Evolutionary conservation across 176 grass and related monocot genomes (phyloP).

Genomic region (Oryza meridionalis): DNA sequence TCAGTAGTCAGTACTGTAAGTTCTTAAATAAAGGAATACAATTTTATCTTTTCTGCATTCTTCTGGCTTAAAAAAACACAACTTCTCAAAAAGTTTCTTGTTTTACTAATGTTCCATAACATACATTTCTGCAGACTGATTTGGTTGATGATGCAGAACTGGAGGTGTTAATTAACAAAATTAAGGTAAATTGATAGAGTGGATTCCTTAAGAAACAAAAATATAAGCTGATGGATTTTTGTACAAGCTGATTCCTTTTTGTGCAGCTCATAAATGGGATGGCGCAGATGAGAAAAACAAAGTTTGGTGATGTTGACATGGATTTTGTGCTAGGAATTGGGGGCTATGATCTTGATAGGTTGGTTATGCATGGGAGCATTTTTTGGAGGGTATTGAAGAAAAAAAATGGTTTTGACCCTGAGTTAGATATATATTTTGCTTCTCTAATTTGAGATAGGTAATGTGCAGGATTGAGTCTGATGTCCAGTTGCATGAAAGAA

Average conservation of each 20-base stretch:
- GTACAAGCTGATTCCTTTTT: conserved; percentile 7
- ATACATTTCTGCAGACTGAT: conserved; percentile 51
- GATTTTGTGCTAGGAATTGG: conserved; percentile 78
- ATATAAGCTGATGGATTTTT: not conserved
- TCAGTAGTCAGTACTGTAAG: not conserved
- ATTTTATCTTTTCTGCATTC: not conserved
- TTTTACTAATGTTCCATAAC: conserved; percentile 23
- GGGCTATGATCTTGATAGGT: conserved; percentile 75
- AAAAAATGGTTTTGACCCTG: not conserved
- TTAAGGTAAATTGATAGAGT: conserved; percentile 54
- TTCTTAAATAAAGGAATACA: not conserved
- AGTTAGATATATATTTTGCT: not conserved
- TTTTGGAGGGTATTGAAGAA: not conserved
- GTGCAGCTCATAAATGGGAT: conserved; percentile 75
- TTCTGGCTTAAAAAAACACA: conserved; percentile 20
- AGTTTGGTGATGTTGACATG: conserved; percentile 69
- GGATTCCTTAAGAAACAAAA: conserved; percentile 2
- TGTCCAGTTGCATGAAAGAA: conserved; percentile 50
- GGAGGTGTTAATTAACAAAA: conserved; percentile 60
- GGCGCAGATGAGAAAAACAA: conserved; percentile 53
- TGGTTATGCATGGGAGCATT: not conserved
- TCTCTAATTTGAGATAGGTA: conserved; percentile 9
- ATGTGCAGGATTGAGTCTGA: conserved; percentile 61
- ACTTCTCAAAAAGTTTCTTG: not conserved
- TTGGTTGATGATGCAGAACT: conserved; percentile 61